These are phyloP conservation scores for Oryza brachyantha DNA, from an alignment of 176 grass and related monocot genomes.

Conservation along the genomic window DNA sequence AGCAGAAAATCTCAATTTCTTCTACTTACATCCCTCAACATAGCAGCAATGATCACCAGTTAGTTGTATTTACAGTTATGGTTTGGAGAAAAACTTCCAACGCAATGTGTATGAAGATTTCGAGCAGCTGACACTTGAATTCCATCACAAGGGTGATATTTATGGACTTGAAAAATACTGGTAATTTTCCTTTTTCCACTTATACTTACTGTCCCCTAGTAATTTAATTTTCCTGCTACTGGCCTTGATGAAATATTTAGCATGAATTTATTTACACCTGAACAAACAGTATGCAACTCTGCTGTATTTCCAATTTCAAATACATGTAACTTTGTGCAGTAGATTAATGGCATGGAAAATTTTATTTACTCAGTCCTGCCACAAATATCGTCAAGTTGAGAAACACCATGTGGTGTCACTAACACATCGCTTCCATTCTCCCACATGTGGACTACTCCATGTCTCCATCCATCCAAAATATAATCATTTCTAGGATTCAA, in stretches of 20 bases:
- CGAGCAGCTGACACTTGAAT: conserved; percentile 74
- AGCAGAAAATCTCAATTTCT: background rate
- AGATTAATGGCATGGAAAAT: background rate
- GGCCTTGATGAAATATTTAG: conserved; percentile 11
- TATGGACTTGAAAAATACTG: conserved; percentile 99
- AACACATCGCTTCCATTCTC: background rate
- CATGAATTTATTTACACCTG: conserved; percentile 7
- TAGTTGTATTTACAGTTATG: conserved; percentile 71
- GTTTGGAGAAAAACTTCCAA: conserved; percentile 93
- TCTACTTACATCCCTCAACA: conserved; percentile 12
- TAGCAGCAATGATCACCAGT: background rate
- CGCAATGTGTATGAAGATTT: conserved; percentile 89
- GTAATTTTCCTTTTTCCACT: conserved; percentile 46
- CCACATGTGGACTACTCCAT: background rate
- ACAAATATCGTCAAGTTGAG: background rate
- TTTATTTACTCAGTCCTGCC: background rate
- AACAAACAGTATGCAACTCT: background rate
- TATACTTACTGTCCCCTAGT: background rate
- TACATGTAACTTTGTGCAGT: background rate
- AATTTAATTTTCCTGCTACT: conserved; percentile 1
- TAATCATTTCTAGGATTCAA: no score
- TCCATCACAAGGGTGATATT: conserved; percentile 76
- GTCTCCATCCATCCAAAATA: no score
- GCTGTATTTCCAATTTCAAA: background rate
- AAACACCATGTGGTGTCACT: background rate